Evolutionary conservation across 495 filamentous ascomycete genomes (phyloP), one percentile per base, ranked within the genome.

Genomic region (Ramalina intermedia): DNA sequence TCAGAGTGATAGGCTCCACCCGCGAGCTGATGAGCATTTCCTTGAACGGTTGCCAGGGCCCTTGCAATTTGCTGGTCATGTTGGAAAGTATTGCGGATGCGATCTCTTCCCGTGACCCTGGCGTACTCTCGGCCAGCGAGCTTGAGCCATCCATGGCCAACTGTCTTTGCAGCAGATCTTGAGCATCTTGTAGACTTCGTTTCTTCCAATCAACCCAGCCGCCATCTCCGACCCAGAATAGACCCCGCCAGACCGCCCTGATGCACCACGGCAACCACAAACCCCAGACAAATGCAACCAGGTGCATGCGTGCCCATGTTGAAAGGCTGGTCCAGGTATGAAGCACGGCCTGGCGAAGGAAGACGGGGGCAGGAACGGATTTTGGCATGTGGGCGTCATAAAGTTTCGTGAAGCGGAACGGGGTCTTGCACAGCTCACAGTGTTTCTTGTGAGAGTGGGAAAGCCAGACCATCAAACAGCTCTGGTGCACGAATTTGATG

Each of bases 371-470:
- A 1, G 91, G 93, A 36, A 99, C 73, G 9, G 70, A 73, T 41
- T 76, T 74, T 3, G 91, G 91, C 93, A 96, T 99, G 52, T 87
- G 70, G 8, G 87, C 85, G 51, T 87, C 75, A 69, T 99, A 99
- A 8, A 99, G 75, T 60, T 99, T 96, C 20, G 91, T 99, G 65
- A 99, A 99, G 36, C 85, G 82, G 62, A 96, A 99, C 1, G 87
- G 79, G 18, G 93, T 99, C 64, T 96, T 96, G 78, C 91, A 99
- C 14, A 99, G 79, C 71, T 99, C 91, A 69, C 91, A 99, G 72
- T 96, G 83, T 64, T 96, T 96, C 76, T 96, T 96, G 62, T 96
- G 89, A 1, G 88, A 94, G 62, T 99, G 91, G 21, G 86, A 84
- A 17, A 99, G 69, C 91, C 91, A 99, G 68, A 96, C 87, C 76